phyloP scores from a whole-genome alignment of 164 flowering plant species.

The Chimonanthus salicifolius region DNA sequence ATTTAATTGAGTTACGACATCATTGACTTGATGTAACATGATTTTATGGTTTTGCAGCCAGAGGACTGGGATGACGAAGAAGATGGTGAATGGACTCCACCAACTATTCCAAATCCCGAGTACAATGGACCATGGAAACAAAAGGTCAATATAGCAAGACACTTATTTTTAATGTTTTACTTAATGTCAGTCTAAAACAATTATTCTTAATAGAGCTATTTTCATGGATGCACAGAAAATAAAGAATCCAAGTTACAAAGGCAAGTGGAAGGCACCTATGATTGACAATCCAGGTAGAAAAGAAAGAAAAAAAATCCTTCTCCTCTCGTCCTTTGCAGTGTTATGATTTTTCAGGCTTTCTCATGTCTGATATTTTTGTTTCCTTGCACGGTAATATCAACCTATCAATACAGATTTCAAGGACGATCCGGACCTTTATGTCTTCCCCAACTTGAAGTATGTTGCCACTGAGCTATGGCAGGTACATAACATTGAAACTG shows the following conservation, averaged over 20 bases:
- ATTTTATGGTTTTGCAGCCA: slow-evolving; percentile 39
- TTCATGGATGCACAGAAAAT: slow-evolving; percentile 52
- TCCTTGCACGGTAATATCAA: not conserved
- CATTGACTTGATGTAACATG: not conserved
- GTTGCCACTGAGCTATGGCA: slow-evolving; percentile 85
- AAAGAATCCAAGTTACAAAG: slow-evolving; percentile 91
- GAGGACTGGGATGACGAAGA: slow-evolving; percentile 99
- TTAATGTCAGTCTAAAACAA: not conserved
- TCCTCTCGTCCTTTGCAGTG: not conserved
- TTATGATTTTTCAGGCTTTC: not conserved
- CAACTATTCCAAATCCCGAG: slow-evolving; percentile 85
- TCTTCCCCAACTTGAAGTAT: slow-evolving; percentile 66
- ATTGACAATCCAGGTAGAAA: slow-evolving; percentile 87
- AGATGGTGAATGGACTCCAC: slow-evolving; percentile 95
- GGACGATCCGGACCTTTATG: slow-evolving; percentile 74
- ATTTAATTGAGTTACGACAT: not conserved
- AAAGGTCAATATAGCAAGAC: slow-evolving; percentile 43
- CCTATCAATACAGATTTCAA: slow-evolving; percentile 51
- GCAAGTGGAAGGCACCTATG: slow-evolving; percentile 95
- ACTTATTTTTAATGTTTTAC: not conserved
- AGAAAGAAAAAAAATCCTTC: not conserved
- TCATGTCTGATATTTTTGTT: not conserved
- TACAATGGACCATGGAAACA: slow-evolving; percentile 91
- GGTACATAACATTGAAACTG: slow-evolving; percentile 30
- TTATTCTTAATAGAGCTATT: not conserved